Conservation (phyloP, 2,329 filamentous ascomycete species). For the Aspergillus texensis region DNA sequence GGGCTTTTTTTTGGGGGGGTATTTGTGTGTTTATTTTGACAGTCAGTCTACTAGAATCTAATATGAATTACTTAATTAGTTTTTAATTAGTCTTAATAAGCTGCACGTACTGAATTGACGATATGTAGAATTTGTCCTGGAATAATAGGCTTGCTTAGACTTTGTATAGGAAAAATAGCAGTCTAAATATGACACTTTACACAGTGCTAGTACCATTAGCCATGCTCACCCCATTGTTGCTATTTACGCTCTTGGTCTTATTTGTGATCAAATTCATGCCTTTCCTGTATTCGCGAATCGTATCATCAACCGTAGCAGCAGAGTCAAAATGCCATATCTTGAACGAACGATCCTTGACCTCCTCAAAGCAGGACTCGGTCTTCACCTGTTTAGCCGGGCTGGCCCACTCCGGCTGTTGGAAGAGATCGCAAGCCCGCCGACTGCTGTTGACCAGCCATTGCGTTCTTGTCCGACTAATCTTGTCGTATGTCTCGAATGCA, state of each 20-base stretch:
- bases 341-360: not conserved
- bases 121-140: too few species aligned
- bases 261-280: not conserved
- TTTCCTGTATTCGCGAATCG: not conserved
- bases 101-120: too few species aligned
- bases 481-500: not conserved
- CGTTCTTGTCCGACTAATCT: not conserved
- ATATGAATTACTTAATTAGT: not conserved
- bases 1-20: too few species aligned
- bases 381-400: not conserved
- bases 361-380: not conserved
- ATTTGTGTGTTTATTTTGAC: not conserved
- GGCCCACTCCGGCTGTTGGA: not conserved
- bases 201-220: not conserved
- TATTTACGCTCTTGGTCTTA: not conserved
- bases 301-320: not conserved
- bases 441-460: not conserved
- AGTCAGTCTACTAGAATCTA: fast-evolving
- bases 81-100: not conserved
- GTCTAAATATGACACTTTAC: too few species aligned
- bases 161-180: too few species aligned
- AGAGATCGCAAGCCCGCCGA: not conserved
- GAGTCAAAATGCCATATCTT: not conserved
- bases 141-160: too few species aligned
- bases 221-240: too few species aligned